Evolutionary conservation across 1,284 basidiomycete genomes (phyloP), one percentile per base, ranked within the genome.

Genomic region (Coriolopsis trogii): DNA sequence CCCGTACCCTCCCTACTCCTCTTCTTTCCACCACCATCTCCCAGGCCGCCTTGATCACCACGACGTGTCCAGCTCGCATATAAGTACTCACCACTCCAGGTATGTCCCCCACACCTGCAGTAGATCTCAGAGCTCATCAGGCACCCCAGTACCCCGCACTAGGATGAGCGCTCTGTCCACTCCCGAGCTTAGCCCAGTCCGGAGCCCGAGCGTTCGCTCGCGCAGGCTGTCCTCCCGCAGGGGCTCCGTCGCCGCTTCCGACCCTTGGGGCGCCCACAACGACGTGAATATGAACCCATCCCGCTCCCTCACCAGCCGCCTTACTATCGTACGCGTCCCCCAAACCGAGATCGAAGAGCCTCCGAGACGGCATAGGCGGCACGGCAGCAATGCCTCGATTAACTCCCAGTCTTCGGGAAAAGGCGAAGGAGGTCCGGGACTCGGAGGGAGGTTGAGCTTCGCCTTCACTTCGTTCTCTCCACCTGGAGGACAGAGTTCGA

Each of bases 321-420:
- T 91, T 38, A 89, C 87, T 44, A 89, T 91, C 69, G 84, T 90
- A 36, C 83, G 85, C 49, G 82, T 89, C 40, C 71, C 71, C 34
- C 72, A 55, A 49, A 68, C 38, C 49, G 62, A 66, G 21, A 58
- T 66, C 43, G 63, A 64, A 31, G 67, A 63, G 36, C 52, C 57
- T 7, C 61, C 56, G 23, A 53, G 62, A 24, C 60, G 59, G 36
- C 68, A 68, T 50, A 56, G 67, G 30, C 67, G 70, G 46, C 65
- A 66, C 41, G 72, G 74, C 16, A 74, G 68, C 60, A 71, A 69
- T 58, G 64, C 65, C 38, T 63, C 68, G 37, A 44, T 67, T 46
- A 61, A 60, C 57, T 70, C 67, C 28, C 66, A 55, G 34, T 58
- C 66, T 1, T 64, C 61, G 16, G 53, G 54, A 34, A 67, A 66